A percentile compares a stretch with the other conserved stretches of the same genome.
phyloP scores from a whole-genome alignment of 345 rosid genomes.

The Stellera chamaejasme region DNA sequence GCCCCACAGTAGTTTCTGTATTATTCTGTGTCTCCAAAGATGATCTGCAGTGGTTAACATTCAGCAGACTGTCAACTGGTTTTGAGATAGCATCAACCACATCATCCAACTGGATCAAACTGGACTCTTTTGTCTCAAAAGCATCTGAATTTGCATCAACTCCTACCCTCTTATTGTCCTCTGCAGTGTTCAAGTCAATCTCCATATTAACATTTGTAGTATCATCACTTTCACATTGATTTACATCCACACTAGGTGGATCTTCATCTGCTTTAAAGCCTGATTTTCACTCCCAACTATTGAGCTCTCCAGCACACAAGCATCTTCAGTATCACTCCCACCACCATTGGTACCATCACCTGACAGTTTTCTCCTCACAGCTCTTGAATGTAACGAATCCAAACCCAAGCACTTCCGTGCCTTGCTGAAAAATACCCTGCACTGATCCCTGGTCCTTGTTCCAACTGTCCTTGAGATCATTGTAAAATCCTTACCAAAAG shows the following conservation, averaged over 20 bases:
- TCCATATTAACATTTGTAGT: slow-evolving; percentile 19
- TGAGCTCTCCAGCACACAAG: slow-evolving; percentile 44
- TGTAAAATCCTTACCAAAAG: slow-evolving; percentile 80
- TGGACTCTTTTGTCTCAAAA: slow-evolving; percentile 21
- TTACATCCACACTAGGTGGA: slow-evolving; percentile 25
- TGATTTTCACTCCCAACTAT: slow-evolving; percentile 30
- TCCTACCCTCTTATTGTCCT: slow-evolving; percentile 23
- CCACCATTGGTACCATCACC: slow-evolving; percentile 63
- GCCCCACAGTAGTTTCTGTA: slow-evolving; percentile 19
- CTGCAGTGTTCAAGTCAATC: slow-evolving; percentile 23
- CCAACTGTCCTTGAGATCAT: slow-evolving; percentile 52
- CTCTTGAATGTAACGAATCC: slow-evolving; percentile 47
- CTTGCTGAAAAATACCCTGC: slow-evolving; percentile 89
- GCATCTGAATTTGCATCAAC: slow-evolving; percentile 21
- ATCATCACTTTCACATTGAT: slow-evolving; percentile 25
- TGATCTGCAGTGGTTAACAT: slow-evolving; percentile 19
- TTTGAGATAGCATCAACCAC: slow-evolving; percentile 11
- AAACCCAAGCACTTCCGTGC: slow-evolving; percentile 87
- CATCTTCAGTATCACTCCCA: slow-evolving; percentile 75
- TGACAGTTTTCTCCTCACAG: slow-evolving; percentile 26
- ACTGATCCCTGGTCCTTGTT: slow-evolving; percentile 77
- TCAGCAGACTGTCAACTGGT: slow-evolving; percentile 11
- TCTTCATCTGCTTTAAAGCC: slow-evolving; percentile 32
- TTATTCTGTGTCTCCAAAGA: slow-evolving; percentile 18
- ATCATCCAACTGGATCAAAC: slow-evolving; percentile 18